Percentiles rank a stretch among this genome's conserved stretches.
These are phyloP conservation scores for Kwoniella heveanensis DNA, from an alignment of 768 basidiomycete genomes.

Conservation along the genomic window DNA sequence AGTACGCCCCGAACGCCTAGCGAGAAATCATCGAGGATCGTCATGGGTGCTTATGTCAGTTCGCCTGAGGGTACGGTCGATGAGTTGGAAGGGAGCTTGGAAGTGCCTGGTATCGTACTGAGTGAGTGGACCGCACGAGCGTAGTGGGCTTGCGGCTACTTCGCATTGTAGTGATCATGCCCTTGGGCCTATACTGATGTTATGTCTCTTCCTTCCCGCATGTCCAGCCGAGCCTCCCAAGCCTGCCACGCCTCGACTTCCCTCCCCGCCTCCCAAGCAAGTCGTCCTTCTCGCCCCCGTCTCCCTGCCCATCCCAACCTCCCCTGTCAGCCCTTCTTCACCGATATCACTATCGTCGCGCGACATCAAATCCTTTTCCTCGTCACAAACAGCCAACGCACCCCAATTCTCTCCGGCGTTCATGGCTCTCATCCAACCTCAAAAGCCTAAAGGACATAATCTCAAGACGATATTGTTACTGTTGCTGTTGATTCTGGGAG, in stretches of 20 bases:
- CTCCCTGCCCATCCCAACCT: slow-evolving; percentile 17
- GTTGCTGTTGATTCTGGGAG: slow-evolving; percentile 11
- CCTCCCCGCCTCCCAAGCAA: slow-evolving; percentile 19
- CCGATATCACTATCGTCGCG: background rate
- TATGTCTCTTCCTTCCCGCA: background rate
- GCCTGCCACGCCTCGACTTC: slow-evolving; percentile 14
- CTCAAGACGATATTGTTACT: slow-evolving; percentile 17
- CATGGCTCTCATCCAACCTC: slow-evolving; percentile 7
- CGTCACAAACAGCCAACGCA: background rate
- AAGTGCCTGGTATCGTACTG: slow-evolving; percentile 22
- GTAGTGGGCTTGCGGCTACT: no score
- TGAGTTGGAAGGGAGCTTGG: slow-evolving; percentile 13
- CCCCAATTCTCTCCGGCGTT: slow-evolving; percentile 14
- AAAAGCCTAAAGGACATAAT: background rate
- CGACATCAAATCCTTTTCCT: background rate
- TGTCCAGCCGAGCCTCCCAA: slow-evolving; percentile 20
- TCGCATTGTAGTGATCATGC: no score
- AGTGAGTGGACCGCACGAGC: slow-evolving; percentile 24
- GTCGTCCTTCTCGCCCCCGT: slow-evolving; percentile 18
- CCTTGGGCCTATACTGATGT: no score
- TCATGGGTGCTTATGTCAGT: slow-evolving; percentile 24
- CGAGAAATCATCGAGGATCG: slow-evolving; percentile 10
- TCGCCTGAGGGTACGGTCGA: slow-evolving; percentile 4
- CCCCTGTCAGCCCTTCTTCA: background rate
- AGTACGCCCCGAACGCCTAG: slow-evolving; percentile 14